Evolutionary conservation across 148 eudicot genomes (phyloP).

Genomic region (Rhododendron ferrugineum): DNA sequence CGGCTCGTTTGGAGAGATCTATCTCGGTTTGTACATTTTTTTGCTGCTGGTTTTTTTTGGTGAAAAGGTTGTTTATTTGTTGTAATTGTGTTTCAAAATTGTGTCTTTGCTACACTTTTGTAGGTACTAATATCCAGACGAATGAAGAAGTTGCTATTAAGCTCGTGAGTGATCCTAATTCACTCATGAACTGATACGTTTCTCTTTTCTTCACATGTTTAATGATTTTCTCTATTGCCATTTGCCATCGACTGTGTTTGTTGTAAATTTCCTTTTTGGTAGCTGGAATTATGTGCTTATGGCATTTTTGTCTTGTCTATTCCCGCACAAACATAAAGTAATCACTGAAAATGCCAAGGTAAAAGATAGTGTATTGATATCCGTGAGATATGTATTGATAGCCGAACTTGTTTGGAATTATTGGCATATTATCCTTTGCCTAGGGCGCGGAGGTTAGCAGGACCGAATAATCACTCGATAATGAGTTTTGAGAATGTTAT

Average conservation of each 20-base stretch:
- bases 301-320: too few species aligned
- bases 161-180: constrained; percentile 48
- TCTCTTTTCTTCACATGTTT: background rate
- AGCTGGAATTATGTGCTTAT: too few species aligned
- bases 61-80: background rate
- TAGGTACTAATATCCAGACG: constrained; percentile 73
- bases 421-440: too few species aligned
- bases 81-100: background rate
- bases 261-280: too few species aligned
- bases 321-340: too few species aligned
- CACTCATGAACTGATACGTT: background rate
- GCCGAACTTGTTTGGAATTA: too few species aligned
- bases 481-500: background rate
- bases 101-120: constrained; percentile 1
- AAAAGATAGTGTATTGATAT: too few species aligned
- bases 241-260: background rate
- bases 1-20: too few species aligned
- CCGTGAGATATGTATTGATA: too few species aligned
- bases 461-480: background rate
- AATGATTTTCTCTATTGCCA: background rate
- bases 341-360: too few species aligned
- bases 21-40: background rate
- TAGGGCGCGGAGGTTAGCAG: too few species aligned
- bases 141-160: constrained; percentile 76
- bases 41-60: background rate